Percentiles rank a stretch among this genome's conserved stretches.
Conservation (phyloP, 805 yeast species). For the Tetrapisispora nanseiensis region DNA sequence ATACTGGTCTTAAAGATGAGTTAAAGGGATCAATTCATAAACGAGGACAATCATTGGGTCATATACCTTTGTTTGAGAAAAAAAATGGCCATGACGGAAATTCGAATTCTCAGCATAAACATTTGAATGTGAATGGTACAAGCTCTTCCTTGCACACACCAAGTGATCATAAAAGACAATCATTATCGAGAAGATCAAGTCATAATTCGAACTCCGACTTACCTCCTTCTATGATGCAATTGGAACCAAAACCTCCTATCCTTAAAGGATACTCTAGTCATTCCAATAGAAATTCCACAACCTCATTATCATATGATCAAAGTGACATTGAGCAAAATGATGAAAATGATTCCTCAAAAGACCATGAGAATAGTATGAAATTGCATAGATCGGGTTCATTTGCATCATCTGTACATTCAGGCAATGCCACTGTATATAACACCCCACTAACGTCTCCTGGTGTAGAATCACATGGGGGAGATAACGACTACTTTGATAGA, state of each 20-base stretch:
- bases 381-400: constrained; percentile 20
- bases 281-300: not conserved
- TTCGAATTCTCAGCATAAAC: not conserved
- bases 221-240: constrained; percentile 61
- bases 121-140: not conserved
- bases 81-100: not conserved
- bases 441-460: constrained; percentile 30
- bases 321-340: constrained; percentile 12
- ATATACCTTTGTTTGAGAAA: not conserved
- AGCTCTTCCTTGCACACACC: not conserved
- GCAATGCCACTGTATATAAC: constrained; percentile 24
- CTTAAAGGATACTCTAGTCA: constrained; percentile 34
- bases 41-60: constrained; percentile 4
- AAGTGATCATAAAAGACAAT: not conserved
- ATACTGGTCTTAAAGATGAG: not conserved
- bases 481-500: constrained; percentile 16
- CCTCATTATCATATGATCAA: constrained; percentile 18
- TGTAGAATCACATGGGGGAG: constrained; percentile 3
- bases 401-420: constrained; percentile 20
- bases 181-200: constrained; percentile 24
- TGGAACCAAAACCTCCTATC: constrained; percentile 68
- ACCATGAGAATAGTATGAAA: not conserved
- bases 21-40: not conserved
- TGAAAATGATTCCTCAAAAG: constrained; percentile 9
- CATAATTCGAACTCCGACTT: constrained; percentile 30